Percentiles rank a stretch among this genome's conserved stretches.
These are phyloP conservation scores for Xerocomus alliaceus DNA, from an alignment of 1,284 basidiomycete species.

Conservation along the genomic window DNA sequence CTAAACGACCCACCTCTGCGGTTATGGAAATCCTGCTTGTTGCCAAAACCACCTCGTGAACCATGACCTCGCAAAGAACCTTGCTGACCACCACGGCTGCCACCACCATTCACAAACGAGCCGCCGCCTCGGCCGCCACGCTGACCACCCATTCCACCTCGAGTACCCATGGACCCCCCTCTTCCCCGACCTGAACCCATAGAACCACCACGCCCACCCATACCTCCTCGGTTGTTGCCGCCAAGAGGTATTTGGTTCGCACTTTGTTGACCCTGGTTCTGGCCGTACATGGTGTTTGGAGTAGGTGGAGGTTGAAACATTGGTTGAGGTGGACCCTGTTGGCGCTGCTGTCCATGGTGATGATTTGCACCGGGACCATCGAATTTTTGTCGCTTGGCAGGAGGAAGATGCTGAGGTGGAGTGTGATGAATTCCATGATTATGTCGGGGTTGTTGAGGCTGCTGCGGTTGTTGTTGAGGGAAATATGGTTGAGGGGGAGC, in stretches of 20 bases:
- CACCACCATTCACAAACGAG: conserved; percentile 48
- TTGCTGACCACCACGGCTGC: conserved; percentile 40
- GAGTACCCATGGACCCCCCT: conserved; percentile 53
- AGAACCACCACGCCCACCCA: conserved; percentile 41
- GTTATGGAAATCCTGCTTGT: conserved; percentile 64
- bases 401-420: conserved; percentile 73
- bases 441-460: conserved; percentile 53
- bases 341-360: conserved; percentile 51
- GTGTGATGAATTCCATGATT: conserved; percentile 63
- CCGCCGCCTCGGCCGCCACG: conserved; percentile 49
- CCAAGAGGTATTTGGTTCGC: conserved; percentile 51
- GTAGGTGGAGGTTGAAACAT: conserved; percentile 57
- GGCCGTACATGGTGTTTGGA: conserved; percentile 52
- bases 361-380: conserved; percentile 70
- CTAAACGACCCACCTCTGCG: conserved; percentile 70
- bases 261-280: conserved; percentile 48
- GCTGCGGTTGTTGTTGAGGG: conserved; percentile 54
- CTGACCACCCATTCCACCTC: conserved; percentile 49
- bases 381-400: conserved; percentile 84
- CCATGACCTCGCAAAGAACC: conserved; percentile 61
- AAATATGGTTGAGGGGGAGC: conserved; percentile 50
- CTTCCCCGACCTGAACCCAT: conserved; percentile 51
- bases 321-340: conserved; percentile 37
- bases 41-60: conserved; percentile 66
- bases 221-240: conserved; percentile 50